Conservation (phyloP, 73 alveolate genomes). For the Paramecium sexaurelia region DNA sequence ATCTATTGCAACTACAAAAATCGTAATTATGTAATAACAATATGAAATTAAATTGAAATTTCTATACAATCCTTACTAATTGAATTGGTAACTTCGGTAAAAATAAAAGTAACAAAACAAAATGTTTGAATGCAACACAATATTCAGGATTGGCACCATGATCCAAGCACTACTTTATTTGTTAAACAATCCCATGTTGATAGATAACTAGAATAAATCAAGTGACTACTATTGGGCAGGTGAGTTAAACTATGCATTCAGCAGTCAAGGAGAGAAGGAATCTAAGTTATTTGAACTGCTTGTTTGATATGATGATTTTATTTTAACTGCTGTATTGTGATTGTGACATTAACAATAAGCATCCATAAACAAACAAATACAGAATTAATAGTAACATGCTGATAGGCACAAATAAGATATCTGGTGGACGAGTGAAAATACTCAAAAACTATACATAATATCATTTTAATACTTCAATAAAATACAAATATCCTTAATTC, state of each 20-base stretch:
- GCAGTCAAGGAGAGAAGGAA: not conserved
- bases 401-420: not conserved
- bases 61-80: conserved; percentile 25
- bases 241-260: not conserved
- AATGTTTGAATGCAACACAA: not conserved
- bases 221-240: conserved; percentile 24
- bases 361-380: conserved; percentile 1
- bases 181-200: not conserved
- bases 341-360: not conserved
- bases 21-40: not conserved
- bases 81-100: conserved; percentile 29
- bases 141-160: conserved; percentile 39
- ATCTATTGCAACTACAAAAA: conserved; percentile 9
- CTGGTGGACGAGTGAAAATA: not conserved
- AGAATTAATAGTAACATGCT: not conserved
- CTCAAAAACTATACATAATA: not conserved
- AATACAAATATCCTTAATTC: conserved; percentile 6
- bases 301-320: not conserved
- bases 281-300: not conserved
- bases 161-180: not conserved
- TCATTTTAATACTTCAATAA: not conserved
- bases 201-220: not conserved
- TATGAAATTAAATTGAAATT: not conserved
- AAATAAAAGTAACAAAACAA: not conserved
- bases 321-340: not conserved